Conservation (phyloP, 108 stramenopile species). For the Skeletonema costatum region DNA sequence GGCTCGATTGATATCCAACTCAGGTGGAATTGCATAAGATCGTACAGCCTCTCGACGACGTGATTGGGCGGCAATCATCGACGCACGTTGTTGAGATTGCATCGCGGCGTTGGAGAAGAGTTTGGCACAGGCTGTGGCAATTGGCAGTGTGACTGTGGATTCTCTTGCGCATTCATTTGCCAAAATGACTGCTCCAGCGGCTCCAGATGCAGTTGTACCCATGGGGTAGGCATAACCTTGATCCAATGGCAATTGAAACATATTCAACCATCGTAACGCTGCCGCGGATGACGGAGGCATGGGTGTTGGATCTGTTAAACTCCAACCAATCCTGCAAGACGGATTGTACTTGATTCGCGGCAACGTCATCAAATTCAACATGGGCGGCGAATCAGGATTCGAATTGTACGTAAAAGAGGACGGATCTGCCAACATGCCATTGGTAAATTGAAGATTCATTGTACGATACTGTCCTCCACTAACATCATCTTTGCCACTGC, state of each 20-base stretch:
- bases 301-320: constrained; percentile 71
- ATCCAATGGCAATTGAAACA: constrained; percentile 77
- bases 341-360: constrained; percentile 58
- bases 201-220: constrained; percentile 5
- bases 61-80: constrained; percentile 39
- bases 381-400: constrained; percentile 15
- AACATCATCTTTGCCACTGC: not conserved
- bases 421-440: constrained; percentile 37
- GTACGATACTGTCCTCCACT: not conserved
- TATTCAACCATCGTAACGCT: constrained; percentile 25
- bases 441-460: constrained; percentile 23
- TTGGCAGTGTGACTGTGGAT: constrained; percentile 71
- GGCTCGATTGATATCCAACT: constrained; percentile 5
- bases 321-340: constrained; percentile 64
- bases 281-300: not conserved
- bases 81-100: constrained; percentile 60
- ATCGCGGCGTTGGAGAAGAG: constrained; percentile 52
- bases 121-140: constrained; percentile 66
- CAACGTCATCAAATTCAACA: constrained; percentile 18
- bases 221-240: constrained; percentile 59
- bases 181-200: constrained; percentile 47
- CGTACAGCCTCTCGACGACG: constrained; percentile 15
- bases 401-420: not conserved
- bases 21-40: constrained; percentile 2
- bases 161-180: constrained; percentile 81